A percentile compares a stretch with the other conserved stretches of the same genome.
phyloP scores from a whole-genome alignment of 805 yeast genomes.

The Candida ulmi region DNA sequence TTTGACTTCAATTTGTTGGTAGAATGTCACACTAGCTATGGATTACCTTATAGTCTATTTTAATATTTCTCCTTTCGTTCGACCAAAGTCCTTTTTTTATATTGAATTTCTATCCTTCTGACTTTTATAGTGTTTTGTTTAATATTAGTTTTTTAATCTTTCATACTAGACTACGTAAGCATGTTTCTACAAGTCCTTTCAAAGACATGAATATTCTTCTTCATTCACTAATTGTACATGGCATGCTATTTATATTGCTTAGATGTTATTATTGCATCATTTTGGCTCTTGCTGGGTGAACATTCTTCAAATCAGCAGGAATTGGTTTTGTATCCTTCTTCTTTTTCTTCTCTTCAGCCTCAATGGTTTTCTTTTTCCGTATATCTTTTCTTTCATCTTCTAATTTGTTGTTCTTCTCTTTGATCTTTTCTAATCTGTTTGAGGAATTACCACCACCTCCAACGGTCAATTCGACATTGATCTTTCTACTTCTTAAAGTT shows the following conservation, averaged over 20 bases:
- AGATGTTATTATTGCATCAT: slow-evolving; percentile 25
- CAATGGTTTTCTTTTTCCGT: slow-evolving; percentile 37
- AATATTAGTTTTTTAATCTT: background rate
- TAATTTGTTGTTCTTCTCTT: slow-evolving; percentile 71
- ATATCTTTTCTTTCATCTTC: slow-evolving; percentile 61
- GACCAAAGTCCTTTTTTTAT: background rate
- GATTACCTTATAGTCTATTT: too few relatives aligned
- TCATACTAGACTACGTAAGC: too few relatives aligned
- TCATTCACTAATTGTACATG: too few relatives aligned
- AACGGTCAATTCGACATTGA: slow-evolving; percentile 93
- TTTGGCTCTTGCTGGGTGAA: slow-evolving; percentile 66
- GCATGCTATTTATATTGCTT: too few relatives aligned
- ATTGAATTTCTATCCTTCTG: too few relatives aligned
- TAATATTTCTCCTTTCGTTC: too few relatives aligned
- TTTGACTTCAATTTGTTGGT: too few relatives aligned
- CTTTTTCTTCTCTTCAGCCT: slow-evolving; percentile 26
- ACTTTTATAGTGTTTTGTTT: background rate
- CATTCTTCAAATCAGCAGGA: slow-evolving; percentile 17
- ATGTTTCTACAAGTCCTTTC: too few relatives aligned
- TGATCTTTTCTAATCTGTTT: slow-evolving; percentile 61
- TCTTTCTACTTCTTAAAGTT: slow-evolving; percentile 60
- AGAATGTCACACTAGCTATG: too few relatives aligned
- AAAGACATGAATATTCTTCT: too few relatives aligned
- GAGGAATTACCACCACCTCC: slow-evolving; percentile 96
- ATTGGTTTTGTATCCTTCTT: background rate